Evolutionary conservation across 2,329 filamentous ascomycete species (phyloP).

Genomic region (Pestalotiopsis sp.): DNA sequence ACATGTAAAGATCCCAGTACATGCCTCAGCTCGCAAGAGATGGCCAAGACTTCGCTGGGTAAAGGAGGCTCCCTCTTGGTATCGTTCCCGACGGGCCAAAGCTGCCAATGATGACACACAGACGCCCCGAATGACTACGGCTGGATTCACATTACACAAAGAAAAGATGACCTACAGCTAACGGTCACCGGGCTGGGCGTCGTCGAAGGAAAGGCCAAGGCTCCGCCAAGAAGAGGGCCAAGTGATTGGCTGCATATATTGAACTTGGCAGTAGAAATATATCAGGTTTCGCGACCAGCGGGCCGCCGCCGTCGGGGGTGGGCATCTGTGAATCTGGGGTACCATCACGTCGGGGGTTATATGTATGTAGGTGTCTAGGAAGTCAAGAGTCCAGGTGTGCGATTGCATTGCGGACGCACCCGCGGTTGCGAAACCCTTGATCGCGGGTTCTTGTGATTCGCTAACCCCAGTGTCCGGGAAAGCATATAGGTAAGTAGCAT

Average conservation of each 20-base stretch:
- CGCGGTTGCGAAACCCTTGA: not conserved
- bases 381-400: not conserved
- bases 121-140: too few relatives aligned
- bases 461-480: not conserved
- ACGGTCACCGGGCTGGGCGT: not conserved
- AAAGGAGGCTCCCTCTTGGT: not conserved
- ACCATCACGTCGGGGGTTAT: not conserved
- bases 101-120: not conserved
- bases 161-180: not conserved
- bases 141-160: too few relatives aligned
- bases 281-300: not conserved
- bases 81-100: not conserved
- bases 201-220: not conserved
- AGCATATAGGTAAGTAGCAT: not conserved
- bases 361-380: too few relatives aligned
- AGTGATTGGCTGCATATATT: not conserved
- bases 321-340: not conserved
- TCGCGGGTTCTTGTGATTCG: not conserved
- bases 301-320: not conserved
- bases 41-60: not conserved
- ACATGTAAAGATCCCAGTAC: not conserved
- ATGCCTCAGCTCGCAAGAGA: not conserved
- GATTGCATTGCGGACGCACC: not conserved
- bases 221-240: not conserved
- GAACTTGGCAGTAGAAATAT: not conserved